Conservation (phyloP, 1,284 basidiomycete species). For the Meripilus lineatus region DNA sequence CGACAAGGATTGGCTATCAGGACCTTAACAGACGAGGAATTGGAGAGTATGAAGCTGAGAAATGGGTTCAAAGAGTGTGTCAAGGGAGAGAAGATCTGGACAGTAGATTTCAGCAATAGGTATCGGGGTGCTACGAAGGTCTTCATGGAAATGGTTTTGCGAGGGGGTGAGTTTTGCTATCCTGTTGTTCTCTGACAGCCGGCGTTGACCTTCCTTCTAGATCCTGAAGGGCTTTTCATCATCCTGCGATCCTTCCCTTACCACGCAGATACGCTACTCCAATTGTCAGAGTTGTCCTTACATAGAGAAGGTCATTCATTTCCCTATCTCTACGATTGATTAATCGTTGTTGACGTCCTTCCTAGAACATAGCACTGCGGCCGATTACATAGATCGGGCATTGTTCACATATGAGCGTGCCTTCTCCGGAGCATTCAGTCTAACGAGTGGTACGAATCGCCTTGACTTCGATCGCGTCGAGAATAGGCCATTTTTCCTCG, state of each 20-base stretch:
- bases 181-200: not conserved
- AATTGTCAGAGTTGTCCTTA: constrained; percentile 79
- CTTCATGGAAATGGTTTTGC: constrained; percentile 76
- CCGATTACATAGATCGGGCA: constrained; percentile 83
- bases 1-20: constrained; percentile 70
- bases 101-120: constrained; percentile 77
- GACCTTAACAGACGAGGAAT: constrained; percentile 51
- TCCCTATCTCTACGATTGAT: not conserved
- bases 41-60: constrained; percentile 36
- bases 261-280: constrained; percentile 89
- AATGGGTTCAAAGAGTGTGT: constrained; percentile 35
- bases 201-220: constrained; percentile 28
- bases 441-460: constrained; percentile 73
- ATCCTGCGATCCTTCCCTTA: constrained; percentile 62
- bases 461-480: constrained; percentile 85
- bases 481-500: constrained; percentile 83
- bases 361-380: constrained; percentile 75
- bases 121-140: constrained; percentile 78
- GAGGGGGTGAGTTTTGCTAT: constrained; percentile 56
- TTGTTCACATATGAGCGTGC: constrained; percentile 87
- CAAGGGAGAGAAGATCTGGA: constrained; percentile 75
- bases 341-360: constrained; percentile 1
- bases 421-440: constrained; percentile 78
- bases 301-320: constrained; percentile 70
- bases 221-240: constrained; percentile 63